These are phyloP conservation scores for Westerdykella ornata DNA, from an alignment of 2,329 filamentous ascomycete genomes.

Conservation along the genomic window DNA sequence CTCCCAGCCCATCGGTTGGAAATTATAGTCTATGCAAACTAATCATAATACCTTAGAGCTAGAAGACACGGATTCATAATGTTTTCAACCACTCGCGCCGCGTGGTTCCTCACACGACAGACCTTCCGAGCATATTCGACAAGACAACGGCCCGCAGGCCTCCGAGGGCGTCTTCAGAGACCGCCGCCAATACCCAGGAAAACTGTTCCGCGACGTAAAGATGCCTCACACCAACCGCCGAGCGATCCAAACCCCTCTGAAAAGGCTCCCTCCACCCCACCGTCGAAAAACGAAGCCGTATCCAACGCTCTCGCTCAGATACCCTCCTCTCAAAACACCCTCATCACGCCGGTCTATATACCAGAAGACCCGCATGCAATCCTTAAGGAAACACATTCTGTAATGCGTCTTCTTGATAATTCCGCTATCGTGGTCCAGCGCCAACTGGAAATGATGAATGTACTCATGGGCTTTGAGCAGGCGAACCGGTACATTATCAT, in stretches of 20 bases:
- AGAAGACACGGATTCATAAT: constrained; percentile 7
- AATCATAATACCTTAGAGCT: no score
- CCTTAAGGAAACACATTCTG: constrained; percentile 53
- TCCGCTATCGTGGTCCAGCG: constrained; percentile 57
- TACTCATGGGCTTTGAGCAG: constrained; percentile 60
- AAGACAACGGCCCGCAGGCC: constrained; percentile 15
- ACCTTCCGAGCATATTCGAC: constrained; percentile 19
- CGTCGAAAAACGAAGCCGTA: constrained; percentile 38
- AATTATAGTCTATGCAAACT: constrained; percentile 2
- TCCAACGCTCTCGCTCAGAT: constrained; percentile 41
- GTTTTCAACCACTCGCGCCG: constrained; percentile 24
- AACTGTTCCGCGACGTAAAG: constrained; percentile 6
- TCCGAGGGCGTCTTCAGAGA: constrained; percentile 20
- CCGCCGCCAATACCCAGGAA: constrained; percentile 10
- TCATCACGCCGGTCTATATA: constrained; percentile 55
- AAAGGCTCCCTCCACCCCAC: constrained; percentile 8
- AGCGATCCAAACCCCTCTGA: constrained; percentile 8
- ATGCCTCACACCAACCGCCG: constrained; percentile 1
- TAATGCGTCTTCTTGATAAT: constrained; percentile 52
- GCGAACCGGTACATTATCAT: constrained; percentile 61
- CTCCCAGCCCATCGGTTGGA: not conserved
- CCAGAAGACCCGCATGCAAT: constrained; percentile 55
- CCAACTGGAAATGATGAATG: constrained; percentile 60
- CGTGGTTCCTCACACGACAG: constrained; percentile 22
- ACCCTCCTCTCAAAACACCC: constrained; percentile 41